Base-by-base conservation (phyloP, 2,329 filamentous ascomycete species). In the Fusarium udum region DNA sequence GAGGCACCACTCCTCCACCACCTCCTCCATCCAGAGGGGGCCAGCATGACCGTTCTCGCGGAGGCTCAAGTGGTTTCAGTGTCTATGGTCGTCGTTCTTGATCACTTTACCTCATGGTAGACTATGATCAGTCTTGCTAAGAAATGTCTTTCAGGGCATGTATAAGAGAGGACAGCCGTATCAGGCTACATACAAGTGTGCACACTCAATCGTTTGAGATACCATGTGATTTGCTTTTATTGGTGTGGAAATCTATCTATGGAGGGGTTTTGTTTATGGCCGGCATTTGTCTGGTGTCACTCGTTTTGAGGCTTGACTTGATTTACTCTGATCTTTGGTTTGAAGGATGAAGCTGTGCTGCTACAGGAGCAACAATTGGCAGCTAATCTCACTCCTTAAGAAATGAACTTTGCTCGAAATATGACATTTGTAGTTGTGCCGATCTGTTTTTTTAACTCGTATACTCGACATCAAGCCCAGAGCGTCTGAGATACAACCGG, bases 71-170 rank as follows among this genome's bases (percentile, higher is more conserved):
- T 36, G 66, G 69, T n/a, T 73, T 66, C 45, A 71, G 67, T 37
- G 70, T 70, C 7, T 69, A 59, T 56, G 58, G 61, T 26, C 51
- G 63, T 34, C 53, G 53, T 43, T 64, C 63, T 31, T 71, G 49
- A 67, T 55, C 24, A n/a, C n/a, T 36, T 42, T 28, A 43, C 49
- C 51, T 26, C 28, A 36, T 28, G 31, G 48, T 31, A 42, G 56
- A n/a, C 55, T 31, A 39, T 37, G 43, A n/a, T 24, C 40, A 45
- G 64, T 51, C 65, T 43, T 42, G 43, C 39, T 24, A 61, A 49
- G 69, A 71, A 72, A 74, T 78, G 67, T 75, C 64, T 71, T 56
- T 55, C 22, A 55, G 71, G 66, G 75, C 69, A 78, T 78, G 59
- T 49, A 52, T 55, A 52, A 68, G 70, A 78, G 57, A 55, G 53